Evolutionary conservation across 2,329 filamentous ascomycete species (phyloP), one percentile per base, ranked within the genome.

Genomic region (Cercospora nicotianae): DNA sequence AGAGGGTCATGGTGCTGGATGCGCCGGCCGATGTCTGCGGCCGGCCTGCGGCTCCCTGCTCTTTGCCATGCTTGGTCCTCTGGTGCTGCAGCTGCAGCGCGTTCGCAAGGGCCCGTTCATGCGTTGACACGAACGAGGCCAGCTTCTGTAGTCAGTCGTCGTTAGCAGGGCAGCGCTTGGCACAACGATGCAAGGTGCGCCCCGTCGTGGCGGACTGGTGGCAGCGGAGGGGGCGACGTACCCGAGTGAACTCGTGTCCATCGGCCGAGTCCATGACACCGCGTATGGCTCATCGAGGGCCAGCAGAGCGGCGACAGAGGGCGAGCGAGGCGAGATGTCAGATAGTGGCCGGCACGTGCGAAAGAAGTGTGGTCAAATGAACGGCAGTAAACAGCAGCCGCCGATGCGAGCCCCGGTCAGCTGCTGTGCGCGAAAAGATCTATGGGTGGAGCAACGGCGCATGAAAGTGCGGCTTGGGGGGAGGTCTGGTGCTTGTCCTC

Each of bases 71-170:
- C 75, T 90, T 90, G 48, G 85, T 83, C 70, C 87, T 86, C 76
- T 92, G 90, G 75, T 92, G 89, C 79, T 90, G 90, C 75, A 96
- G 86, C 80, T 97, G 94, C 70, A 97, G 85, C 75, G 94, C 94
- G 83, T 98, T 98, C 78, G 95, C 95, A 71, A 99, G 87, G 42
- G 94, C 94, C 83, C 96, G 96, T 82, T 99, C 95, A 84, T 99
- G 93, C 65, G 93, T 97, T 71, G 94, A 93, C 81, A 99, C 93
- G 82, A 97, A 98, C 82, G 90, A 90, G 78, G 94, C 94, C 79
- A 99, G 87, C 86, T 96, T 95, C 94, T 97, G 79, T 63, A 26
- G 30, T 20, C 31, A 39, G 36, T 16, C 36, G 23, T 45, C 8
- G 62, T 64, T 39, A 64, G 62, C 36, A 16, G 20, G 48, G 62